These are phyloP conservation scores for Carex pumila DNA, from an alignment of 176 grass and related monocot genomes.

Conservation along the genomic window DNA sequence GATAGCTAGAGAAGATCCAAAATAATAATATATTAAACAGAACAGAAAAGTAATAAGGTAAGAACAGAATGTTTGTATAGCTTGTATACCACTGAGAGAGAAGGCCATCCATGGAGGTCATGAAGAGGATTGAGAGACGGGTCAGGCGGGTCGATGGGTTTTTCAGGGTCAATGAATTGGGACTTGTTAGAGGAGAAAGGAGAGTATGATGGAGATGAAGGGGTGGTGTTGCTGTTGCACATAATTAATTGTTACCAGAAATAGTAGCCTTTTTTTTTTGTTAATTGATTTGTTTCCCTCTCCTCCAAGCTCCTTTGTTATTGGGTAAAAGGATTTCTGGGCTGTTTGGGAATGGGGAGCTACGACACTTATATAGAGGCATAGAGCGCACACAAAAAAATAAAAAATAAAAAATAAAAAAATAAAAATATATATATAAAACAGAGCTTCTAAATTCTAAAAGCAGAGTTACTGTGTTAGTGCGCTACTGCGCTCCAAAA, in stretches of 20 bases:
- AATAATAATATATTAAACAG: neutral
- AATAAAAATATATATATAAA: too few species aligned
- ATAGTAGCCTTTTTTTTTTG: neutral
- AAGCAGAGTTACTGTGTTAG: too few species aligned
- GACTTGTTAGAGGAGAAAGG: constrained; percentile 5
- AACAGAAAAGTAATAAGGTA: neutral
- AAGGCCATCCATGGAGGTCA: constrained; percentile 14
- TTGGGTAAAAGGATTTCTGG: neutral
- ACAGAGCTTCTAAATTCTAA: neutral
- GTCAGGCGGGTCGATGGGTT: constrained; percentile 8
- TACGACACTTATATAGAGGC: constrained; percentile 4
- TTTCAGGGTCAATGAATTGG: constrained; percentile 11
- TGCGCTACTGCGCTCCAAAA: too few species aligned
- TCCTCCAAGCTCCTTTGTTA: neutral
- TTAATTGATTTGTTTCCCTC: neutral
- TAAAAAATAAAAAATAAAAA: neutral
- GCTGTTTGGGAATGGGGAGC: neutral
- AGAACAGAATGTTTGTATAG: neutral
- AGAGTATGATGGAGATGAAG: constrained; percentile 3
- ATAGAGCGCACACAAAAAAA: neutral
- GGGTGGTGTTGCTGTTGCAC: constrained; percentile 29
- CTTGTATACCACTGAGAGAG: constrained; percentile 19
- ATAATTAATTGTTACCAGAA: constrained; percentile 12
- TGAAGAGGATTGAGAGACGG: constrained; percentile 7
- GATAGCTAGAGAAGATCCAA: neutral